phyloP scores from a whole-genome alignment of 177 flowering plant genomes.

The Telopea speciosissima region DNA sequence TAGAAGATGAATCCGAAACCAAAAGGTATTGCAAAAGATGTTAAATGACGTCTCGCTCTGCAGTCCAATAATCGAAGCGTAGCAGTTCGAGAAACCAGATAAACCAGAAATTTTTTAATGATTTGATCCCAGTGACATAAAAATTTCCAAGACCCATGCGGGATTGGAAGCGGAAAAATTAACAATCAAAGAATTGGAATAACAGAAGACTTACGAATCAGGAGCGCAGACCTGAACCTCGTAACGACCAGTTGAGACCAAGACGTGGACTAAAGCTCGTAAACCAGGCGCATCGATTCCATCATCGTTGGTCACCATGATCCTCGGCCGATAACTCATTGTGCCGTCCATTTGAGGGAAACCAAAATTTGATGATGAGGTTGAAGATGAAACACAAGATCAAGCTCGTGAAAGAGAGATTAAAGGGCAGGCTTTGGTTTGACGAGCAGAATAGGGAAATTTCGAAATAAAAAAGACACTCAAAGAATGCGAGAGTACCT shows the following conservation, averaged over 20 bases:
- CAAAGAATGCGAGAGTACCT: too few species aligned
- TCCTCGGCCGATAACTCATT: slow-evolving; percentile 27
- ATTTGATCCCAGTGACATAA: not conserved
- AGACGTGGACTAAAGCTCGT: slow-evolving; percentile 57
- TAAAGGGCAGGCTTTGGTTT: too few species aligned
- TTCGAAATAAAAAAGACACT: too few species aligned
- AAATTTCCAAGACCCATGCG: not conserved
- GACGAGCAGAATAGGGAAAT: too few species aligned
- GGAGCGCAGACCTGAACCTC: slow-evolving; percentile 82
- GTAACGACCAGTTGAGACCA: slow-evolving; percentile 61
- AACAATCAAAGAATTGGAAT: not conserved
- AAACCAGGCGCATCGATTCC: slow-evolving; percentile 92
- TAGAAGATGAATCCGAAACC: too few species aligned
- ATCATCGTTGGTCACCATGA: slow-evolving; percentile 93
- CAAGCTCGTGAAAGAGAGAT: too few species aligned
- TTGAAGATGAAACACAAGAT: too few species aligned
- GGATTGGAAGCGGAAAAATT: too few species aligned
- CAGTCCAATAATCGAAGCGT: too few species aligned
- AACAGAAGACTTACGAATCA: slow-evolving; percentile 52
- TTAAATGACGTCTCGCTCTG: too few species aligned
- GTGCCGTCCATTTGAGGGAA: slow-evolving; percentile 4
- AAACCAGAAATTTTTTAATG: not conserved
- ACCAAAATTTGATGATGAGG: too few species aligned
- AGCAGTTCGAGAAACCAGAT: not conserved
- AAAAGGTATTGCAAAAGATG: too few species aligned